Evolutionary conservation across 2,329 filamentous ascomycete genomes (phyloP), one percentile per base, ranked within the genome.

Genomic region (Alternaria novae-zelandiae): DNA sequence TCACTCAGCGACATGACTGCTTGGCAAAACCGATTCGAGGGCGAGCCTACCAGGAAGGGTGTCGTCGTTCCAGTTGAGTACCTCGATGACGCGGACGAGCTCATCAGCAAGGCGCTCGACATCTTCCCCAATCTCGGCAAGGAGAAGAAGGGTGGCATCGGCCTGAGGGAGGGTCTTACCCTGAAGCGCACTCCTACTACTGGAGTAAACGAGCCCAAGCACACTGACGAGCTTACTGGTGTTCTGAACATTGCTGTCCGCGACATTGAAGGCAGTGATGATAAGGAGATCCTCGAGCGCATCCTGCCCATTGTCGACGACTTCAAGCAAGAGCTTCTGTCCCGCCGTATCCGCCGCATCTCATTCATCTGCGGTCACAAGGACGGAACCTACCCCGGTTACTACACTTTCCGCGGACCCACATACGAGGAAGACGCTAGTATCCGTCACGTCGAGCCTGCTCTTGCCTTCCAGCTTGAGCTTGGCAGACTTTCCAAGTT

Each of bases 1-100:
- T 98, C 96, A 57, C 96, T 99, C 81, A 97, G 94, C 80, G 96
- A 99, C 78, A 93, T 99, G 91, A 93, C 93, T 15, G 97, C 97
- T 80, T 84, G 97, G 65, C 86, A 89, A 64, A 88, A 88, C 69
- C 90, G 91, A 78, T 87, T 88, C 57, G 88, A 91, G 45, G 80
- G 78, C 43, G 94, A 97, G 82, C 92, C 92, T 32, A 89, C 87
- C 28, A 89, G 96, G 74, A 96, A 96, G 85, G 96, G 96, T 87
- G 93, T 97, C 59, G 96, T 99, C 67, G 89, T 97, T 49, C 94
- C 96, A 30, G 94, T 96, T 74, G 91, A 90, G 75, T 99, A 97
- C 82, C 85, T 99, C 45, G 96, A 99, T 67, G 96, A 99, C 76
- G 92, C 91, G 13, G 96, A 98, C 74, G 96, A 99, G 75, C 86